Evolutionary conservation across 1,284 basidiomycete genomes (phyloP), one percentile per base, ranked within the genome.

Genomic region (Boletus putidus): DNA sequence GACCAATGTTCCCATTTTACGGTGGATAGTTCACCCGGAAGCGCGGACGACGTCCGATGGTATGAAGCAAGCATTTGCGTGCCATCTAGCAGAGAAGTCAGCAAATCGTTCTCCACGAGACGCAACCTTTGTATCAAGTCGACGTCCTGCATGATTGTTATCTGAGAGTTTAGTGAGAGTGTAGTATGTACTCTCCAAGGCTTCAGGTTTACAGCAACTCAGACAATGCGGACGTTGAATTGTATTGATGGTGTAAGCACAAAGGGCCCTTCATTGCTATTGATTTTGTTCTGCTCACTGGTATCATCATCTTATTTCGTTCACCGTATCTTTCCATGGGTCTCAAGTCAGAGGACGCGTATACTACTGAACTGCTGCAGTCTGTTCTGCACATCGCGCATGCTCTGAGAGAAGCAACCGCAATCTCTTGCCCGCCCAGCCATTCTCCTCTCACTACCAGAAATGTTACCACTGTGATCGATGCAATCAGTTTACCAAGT

Each of bases 201-300:
- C n/a, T n/a, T n/a, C n/a, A n/a, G n/a, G n/a, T n/a, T n/a, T n/a
- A n/a, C n/a, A n/a, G n/a, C n/a, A n/a, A n/a, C n/a, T n/a, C 2
- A 15, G 14, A 62, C 62, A 64, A 64, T 64, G 62, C 62, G 62
- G 62, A 62, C 63, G 45, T 65, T 55, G 52, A 63, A 63, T 46
- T 18, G 4, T 16, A n/a, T n/a, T n/a, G 33, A 25, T 37, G 6
- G 33, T 23, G 49, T 49, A 58, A 58, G n/a, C n/a, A n/a, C n/a
- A n/a, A n/a, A n/a, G n/a, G n/a, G n/a, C n/a, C n/a, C n/a, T n/a
- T n/a, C n/a, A n/a, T n/a, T n/a, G n/a, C n/a, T n/a, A n/a, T n/a
- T n/a, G n/a, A n/a, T n/a, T n/a, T n/a, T n/a, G n/a, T n/a, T n/a
- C n/a, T n/a, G n/a, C n/a, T n/a, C 25, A n/a, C 35, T 36, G 6